These are phyloP conservation scores for Lolium rigidum DNA, from an alignment of 176 grass and related monocot species.

Conservation along the genomic window DNA sequence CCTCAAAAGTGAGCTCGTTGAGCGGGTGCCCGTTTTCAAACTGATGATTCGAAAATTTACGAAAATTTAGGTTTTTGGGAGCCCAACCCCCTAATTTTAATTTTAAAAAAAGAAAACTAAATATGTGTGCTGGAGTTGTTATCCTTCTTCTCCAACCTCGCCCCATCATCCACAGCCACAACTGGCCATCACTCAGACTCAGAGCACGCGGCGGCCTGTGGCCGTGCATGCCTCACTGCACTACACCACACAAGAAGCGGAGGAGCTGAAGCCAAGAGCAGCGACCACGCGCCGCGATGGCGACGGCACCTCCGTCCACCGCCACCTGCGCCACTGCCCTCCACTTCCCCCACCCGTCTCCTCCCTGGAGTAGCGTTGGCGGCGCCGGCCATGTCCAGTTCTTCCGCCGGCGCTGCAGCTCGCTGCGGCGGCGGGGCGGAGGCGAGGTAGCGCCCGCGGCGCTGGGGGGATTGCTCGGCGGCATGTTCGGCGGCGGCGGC, in stretches of 20 bases:
- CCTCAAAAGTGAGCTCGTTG: too few species aligned
- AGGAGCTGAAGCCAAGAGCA: neutral
- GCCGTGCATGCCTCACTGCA: conserved; percentile 38
- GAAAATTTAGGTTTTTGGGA: too few species aligned
- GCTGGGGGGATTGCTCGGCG: conserved; percentile 78
- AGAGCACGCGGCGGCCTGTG: conserved; percentile 44
- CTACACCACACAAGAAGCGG: conserved; percentile 24
- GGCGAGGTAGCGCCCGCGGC: conserved; percentile 33
- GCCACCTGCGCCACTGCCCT: conserved; percentile 31
- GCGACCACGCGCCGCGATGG: conserved; percentile 22
- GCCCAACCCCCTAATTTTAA: too few species aligned
- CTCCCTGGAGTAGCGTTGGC: neutral
- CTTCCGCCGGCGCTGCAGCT: neutral
- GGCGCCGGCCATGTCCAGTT: conserved; percentile 16
- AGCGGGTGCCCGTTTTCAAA: too few species aligned
- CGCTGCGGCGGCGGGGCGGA: neutral
- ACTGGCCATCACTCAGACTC: conserved; percentile 12
- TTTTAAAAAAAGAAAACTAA: too few species aligned
- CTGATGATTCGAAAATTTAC: too few species aligned
- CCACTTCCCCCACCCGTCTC: conserved; percentile 26
- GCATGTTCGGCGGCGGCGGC: conserved; percentile 74
- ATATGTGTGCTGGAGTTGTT: conserved; percentile 5
- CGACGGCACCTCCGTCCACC: conserved; percentile 31
- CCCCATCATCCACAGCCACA: conserved; percentile 39
- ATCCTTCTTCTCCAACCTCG: conserved; percentile 41